Evolutionary conservation across 108 stramenopile species (phyloP).

Genomic region (Fistulifera solaris): DNA sequence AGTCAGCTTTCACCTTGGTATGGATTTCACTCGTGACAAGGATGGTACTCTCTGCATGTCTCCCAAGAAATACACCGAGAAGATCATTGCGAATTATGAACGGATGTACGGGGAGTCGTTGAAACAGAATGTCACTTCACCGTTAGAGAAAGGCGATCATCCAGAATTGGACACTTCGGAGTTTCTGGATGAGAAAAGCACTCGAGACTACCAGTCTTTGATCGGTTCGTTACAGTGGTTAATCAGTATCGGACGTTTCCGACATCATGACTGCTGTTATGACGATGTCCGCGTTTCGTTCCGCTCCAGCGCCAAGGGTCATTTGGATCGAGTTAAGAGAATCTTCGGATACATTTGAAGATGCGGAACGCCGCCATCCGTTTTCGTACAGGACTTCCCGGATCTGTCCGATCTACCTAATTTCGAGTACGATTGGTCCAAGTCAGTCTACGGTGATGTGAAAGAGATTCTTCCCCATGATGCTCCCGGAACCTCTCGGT

Average conservation of each 20-base stretch:
- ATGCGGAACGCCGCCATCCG: slow-evolving; percentile 9
- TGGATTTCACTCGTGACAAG: not conserved
- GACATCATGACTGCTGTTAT: slow-evolving; percentile 20
- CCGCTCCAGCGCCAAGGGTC: slow-evolving; percentile 20
- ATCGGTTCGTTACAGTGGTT: slow-evolving; percentile 20
- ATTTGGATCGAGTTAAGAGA: slow-evolving; percentile 16
- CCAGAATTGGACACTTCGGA: slow-evolving; percentile 15
- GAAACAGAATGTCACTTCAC: slow-evolving; percentile 3
- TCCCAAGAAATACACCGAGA: slow-evolving; percentile 5
- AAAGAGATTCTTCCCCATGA: slow-evolving; percentile 7
- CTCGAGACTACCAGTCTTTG: slow-evolving; percentile 11
- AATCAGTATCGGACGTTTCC: slow-evolving; percentile 13
- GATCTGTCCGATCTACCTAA: not conserved
- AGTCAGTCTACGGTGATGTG: slow-evolving; percentile 9
- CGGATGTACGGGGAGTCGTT: slow-evolving; percentile 19
- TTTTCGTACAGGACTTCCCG: not conserved
- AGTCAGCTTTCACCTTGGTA: slow-evolving; percentile 6
- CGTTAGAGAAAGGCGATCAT: slow-evolving; percentile 14
- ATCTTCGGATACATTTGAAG: slow-evolving; percentile 23
- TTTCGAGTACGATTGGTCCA: slow-evolving; percentile 1
- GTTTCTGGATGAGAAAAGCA: slow-evolving; percentile 3
- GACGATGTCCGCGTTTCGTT: slow-evolving; percentile 18
- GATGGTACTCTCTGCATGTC: slow-evolving; percentile 3
- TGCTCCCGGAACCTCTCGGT: slow-evolving; percentile 9
- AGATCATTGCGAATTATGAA: slow-evolving; percentile 6